Percentiles rank a stretch among this genome's conserved stretches.
phyloP scores from a whole-genome alignment of 2,329 filamentous ascomycete species.

The Berkeleyomyces rouxiae region DNA sequence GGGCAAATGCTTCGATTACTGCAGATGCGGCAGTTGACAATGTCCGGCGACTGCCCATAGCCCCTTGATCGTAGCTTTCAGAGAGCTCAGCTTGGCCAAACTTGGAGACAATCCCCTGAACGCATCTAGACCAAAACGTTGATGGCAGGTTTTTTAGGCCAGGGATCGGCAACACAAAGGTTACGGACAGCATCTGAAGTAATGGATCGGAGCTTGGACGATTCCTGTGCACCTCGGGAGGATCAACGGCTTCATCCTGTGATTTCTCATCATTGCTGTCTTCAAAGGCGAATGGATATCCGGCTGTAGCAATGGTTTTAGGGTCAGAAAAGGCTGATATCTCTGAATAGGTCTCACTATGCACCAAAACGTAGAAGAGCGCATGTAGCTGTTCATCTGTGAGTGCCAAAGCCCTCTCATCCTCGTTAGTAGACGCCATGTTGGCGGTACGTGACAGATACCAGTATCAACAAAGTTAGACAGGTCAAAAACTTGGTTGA shows the following conservation, averaged over 20 bases:
- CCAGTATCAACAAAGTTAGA: too few relatives aligned
- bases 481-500: background rate
- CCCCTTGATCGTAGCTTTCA: constrained; percentile 68
- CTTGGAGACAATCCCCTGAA: constrained; percentile 42
- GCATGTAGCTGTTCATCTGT: constrained; percentile 31
- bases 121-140: constrained; percentile 48
- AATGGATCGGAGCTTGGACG: constrained; percentile 29
- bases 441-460: background rate
- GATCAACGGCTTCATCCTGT: constrained; percentile 16
- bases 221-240: background rate
- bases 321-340: constrained; percentile 55
- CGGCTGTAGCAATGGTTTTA: constrained; percentile 47
- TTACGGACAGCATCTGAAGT: constrained; percentile 42
- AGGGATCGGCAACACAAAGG: constrained; percentile 48
- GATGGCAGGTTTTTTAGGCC: constrained; percentile 44
- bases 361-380: constrained; percentile 43
- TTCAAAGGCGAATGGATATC: constrained; percentile 43
- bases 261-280: constrained; percentile 15
- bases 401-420: background rate
- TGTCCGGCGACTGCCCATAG: constrained; percentile 57
- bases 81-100: constrained; percentile 54
- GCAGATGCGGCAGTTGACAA: constrained; percentile 55
- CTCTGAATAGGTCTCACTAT: constrained; percentile 46
- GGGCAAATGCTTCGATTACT: constrained; percentile 50
- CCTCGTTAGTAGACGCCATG: background rate